Base-by-base conservation (phyloP, 2,329 filamentous ascomycete genomes). In the Fusarium sp. region DNA sequence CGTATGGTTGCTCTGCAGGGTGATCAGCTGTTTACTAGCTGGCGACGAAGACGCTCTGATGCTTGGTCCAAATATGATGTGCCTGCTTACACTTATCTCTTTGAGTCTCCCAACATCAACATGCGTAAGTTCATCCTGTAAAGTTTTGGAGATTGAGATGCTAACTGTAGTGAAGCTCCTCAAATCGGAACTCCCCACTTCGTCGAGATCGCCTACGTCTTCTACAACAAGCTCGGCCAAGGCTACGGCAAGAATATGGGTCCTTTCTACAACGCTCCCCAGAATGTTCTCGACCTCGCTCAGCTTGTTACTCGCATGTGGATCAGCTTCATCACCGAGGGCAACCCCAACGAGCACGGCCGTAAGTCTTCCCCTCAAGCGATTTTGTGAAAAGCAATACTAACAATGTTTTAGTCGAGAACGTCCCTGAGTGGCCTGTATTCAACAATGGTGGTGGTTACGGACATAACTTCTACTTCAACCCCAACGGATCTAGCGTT, bases 21-120 rank as follows among this genome's bases (percentile, higher is more conserved):
- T 20, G 88, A 90, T 75, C 78, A 80, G 7, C 71, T 79, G 34
- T 87, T 90, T 78, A 85, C 87, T 46, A 86, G 85, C 4, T 84
- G 84, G 54, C 82, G 88, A 4, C 84, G 89, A 4, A 78, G 83
- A 37, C 83, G 85, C 4, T 86, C 85, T 63, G 80, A 87, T 72
- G 80, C 81, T 5, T 89, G 86, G 85, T 80, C 85, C 10, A 80
- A 80, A 18, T 76, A 81, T 18, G 80, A 80, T 9, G 74, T 86
- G 4, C 78, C 84, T 16, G 86, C 86, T 10, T 90, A 88, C 78
- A 87, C 84, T 16, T 86, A 86, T 73, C 74, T 80, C 25, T 86
- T 85, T 57, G 80, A 86, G 61, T 82, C 83, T 0, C 75, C 68
- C 2, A 61, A 60, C 18, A 66, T 58, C 10, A 57, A 49, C 16